phyloP scores from a whole-genome alignment of 345 rosid genomes.

The Anacardium occidentale region DNA sequence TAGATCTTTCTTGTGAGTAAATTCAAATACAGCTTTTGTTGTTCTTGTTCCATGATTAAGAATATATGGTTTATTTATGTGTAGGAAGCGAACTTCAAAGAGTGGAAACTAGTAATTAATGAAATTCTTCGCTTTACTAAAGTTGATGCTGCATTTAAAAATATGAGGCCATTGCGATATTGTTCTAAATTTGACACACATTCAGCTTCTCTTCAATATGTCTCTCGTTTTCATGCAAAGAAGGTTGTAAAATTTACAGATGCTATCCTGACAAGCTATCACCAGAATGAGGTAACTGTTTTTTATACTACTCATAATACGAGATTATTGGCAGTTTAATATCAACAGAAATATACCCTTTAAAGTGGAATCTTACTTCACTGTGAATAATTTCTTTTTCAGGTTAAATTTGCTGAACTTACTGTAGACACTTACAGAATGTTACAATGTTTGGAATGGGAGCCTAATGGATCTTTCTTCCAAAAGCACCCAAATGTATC shows the following conservation, averaged over 20 bases:
- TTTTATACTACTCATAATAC: conserved; percentile 7
- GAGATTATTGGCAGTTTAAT: conserved; percentile 7
- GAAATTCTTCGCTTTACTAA: conserved; percentile 70
- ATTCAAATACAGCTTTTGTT: background rate
- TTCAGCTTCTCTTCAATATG: conserved; percentile 68
- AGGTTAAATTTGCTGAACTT: conserved; percentile 96
- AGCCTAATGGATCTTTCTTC: conserved; percentile 75
- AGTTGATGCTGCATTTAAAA: conserved; percentile 40
- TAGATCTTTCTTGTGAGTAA: conserved; percentile 2
- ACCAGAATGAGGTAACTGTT: conserved; percentile 66
- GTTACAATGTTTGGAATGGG: conserved; percentile 98
- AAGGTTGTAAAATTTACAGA: conserved; percentile 75
- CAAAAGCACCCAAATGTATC: conserved; percentile 54
- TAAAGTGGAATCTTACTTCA: background rate
- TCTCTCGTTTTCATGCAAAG: conserved; percentile 84
- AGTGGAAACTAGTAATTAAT: conserved; percentile 85
- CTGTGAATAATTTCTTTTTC: conserved; percentile 26
- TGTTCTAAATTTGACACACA: conserved; percentile 59
- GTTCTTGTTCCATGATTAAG: background rate
- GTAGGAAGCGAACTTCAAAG: conserved; percentile 84
- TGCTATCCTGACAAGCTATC: conserved; percentile 83
- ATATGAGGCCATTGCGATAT: conserved; percentile 77
- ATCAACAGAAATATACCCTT: background rate
- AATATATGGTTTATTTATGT: conserved; percentile 15
- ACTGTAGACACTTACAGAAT: conserved; percentile 84